A percentile compares a stretch with the other conserved stretches of the same genome.
Conservation (phyloP, 805 yeast species). For the Candida koratica region DNA sequence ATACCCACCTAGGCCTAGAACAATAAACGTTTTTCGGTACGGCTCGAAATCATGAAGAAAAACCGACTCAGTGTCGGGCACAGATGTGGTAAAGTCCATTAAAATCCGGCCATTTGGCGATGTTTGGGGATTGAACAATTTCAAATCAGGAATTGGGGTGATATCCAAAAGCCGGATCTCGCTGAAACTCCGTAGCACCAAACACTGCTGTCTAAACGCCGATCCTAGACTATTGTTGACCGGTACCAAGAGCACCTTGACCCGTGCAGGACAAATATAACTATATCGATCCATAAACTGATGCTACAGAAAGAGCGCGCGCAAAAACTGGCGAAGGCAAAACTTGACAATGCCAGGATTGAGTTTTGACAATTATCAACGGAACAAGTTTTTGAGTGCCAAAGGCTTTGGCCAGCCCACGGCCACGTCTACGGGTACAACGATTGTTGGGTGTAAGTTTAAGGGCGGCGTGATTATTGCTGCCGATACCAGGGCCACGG, state of each 20-base stretch:
- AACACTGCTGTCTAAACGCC: slow-evolving; percentile 42
- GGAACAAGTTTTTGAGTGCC: slow-evolving; percentile 71
- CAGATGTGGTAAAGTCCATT: slow-evolving; percentile 48
- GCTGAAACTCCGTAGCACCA: slow-evolving; percentile 42
- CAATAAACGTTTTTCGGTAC: slow-evolving; percentile 69
- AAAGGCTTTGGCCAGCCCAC: slow-evolving; percentile 75
- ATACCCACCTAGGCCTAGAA: slow-evolving; percentile 43
- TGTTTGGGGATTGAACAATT: slow-evolving; percentile 74
- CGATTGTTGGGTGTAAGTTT: slow-evolving; percentile 94
- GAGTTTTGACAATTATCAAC: slow-evolving; percentile 87
- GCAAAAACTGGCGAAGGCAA: not conserved
- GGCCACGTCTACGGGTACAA: slow-evolving; percentile 98
- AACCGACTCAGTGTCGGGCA: slow-evolving; percentile 52
- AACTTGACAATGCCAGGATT: slow-evolving; percentile 69
- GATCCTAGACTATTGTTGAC: slow-evolving; percentile 44
- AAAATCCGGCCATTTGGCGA: slow-evolving; percentile 74
- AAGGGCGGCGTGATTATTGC: slow-evolving; percentile 95
- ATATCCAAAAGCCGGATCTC: slow-evolving; percentile 77
- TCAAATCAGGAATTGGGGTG: slow-evolving; percentile 49
- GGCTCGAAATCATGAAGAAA: slow-evolving; percentile 89
- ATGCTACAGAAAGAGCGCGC: too few relatives aligned
- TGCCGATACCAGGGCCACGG: slow-evolving; percentile 97
- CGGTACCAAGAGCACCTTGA: slow-evolving; percentile 67
- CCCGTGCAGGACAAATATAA: slow-evolving; percentile 62
- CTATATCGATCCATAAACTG: slow-evolving; percentile 33